Evolutionary conservation across 2,329 filamentous ascomycete genomes (phyloP).

Genomic region (Colletotrichum echinochloae): DNA sequence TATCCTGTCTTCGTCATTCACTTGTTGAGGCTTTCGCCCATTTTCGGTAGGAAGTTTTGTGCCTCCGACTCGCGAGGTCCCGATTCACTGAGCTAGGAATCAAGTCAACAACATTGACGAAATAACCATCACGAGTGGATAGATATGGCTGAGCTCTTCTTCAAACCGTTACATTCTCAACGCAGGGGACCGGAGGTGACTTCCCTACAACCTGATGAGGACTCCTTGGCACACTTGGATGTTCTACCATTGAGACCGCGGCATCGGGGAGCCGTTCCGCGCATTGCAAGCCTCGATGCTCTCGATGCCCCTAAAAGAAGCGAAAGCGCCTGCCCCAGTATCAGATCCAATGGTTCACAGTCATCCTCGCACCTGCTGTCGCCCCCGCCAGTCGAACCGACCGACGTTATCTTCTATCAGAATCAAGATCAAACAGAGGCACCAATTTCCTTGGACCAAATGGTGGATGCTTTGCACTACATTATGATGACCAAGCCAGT

Average conservation of each 20-base stretch:
- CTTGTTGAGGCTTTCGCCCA: neutral
- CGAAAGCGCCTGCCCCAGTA: conserved; percentile 7
- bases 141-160: neutral
- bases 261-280: conserved; percentile 7
- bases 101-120: too few species aligned
- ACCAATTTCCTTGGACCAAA: conserved; percentile 57
- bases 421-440: conserved; percentile 49
- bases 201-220: neutral
- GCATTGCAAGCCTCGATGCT: conserved; percentile 29
- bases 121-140: neutral
- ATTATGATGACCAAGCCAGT: conserved; percentile 54
- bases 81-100: neutral
- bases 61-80: neutral
- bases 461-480: conserved; percentile 58
- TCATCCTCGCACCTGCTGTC: neutral
- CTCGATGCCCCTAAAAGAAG: conserved; percentile 1
- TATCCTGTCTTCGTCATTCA: neutral
- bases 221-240: neutral
- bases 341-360: conserved; percentile 16
- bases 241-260: neutral
- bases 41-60: neutral
- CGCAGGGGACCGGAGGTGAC: conserved; percentile 6
- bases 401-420: conserved; percentile 15
- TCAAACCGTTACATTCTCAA: neutral
- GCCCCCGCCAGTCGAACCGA: neutral